phyloP scores from a whole-genome alignment of 2,329 filamentous ascomycete species.

The Pseudogymnoascus sp. region DNA sequence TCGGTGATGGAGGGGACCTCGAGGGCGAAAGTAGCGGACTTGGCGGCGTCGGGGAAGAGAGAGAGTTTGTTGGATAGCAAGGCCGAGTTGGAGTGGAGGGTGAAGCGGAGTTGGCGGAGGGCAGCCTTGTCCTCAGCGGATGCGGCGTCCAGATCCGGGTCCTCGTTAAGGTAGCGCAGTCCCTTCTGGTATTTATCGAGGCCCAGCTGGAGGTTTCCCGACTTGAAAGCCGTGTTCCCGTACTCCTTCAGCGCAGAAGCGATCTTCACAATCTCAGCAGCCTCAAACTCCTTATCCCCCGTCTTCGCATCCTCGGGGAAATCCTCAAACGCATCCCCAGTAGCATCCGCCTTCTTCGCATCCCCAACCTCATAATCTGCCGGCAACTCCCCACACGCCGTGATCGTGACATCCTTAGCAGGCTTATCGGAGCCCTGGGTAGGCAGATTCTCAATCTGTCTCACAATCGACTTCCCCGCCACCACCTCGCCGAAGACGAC shows the following conservation, averaged over 20 bases:
- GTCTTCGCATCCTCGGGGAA: conserved; percentile 77
- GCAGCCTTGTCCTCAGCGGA: conserved; percentile 59
- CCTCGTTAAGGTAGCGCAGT: conserved; percentile 80
- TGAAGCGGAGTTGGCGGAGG: conserved; percentile 71
- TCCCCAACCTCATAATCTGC: conserved; percentile 61
- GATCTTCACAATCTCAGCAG: conserved; percentile 67
- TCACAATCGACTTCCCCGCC: conserved; percentile 83
- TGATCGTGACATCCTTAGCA: conserved; percentile 62
- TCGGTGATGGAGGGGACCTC: conserved; percentile 60
- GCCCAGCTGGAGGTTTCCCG: conserved; percentile 60
- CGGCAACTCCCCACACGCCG: conserved; percentile 78
- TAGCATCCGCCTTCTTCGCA: conserved; percentile 66
- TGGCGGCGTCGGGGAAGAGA: conserved; percentile 63
- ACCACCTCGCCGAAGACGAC: conserved; percentile 95
- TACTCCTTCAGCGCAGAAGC: conserved; percentile 81
- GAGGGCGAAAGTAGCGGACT: conserved; percentile 67
- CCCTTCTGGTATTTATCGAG: conserved; percentile 94
- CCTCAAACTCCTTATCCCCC: conserved; percentile 55
- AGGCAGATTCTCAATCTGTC: conserved; percentile 79
- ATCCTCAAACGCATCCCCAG: conserved; percentile 90
- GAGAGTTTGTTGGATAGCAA: conserved; percentile 78
- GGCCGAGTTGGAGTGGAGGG: conserved; percentile 81
- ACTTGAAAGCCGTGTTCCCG: conserved; percentile 90
- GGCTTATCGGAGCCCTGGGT: conserved; percentile 76
- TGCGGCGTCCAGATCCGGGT: conserved; percentile 68